Conservation (phyloP, 2,329 filamentous ascomycete genomes). For the Hypoxylon sp. region DNA sequence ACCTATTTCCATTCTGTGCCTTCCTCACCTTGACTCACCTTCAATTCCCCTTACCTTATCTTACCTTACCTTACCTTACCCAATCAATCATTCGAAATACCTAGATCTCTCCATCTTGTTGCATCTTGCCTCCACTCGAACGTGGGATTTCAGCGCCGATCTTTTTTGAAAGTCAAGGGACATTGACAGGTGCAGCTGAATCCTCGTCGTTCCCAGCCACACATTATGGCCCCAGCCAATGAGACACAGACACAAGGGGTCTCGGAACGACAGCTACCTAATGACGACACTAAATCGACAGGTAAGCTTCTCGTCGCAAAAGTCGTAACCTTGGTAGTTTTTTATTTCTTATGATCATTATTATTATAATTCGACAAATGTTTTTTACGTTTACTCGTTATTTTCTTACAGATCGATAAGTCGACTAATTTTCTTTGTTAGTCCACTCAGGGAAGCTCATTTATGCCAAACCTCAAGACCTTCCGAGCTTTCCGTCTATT, state of each 20-base stretch:
- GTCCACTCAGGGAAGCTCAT: conserved; percentile 50
- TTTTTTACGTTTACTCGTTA: conserved; percentile 9
- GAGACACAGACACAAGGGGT: conserved; percentile 31
- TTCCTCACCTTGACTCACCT: conserved; percentile 26
- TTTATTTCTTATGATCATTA: conserved; percentile 10
- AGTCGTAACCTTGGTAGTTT: conserved; percentile 2
- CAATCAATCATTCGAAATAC: conserved; percentile 27
- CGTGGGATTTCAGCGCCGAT: conserved; percentile 34
- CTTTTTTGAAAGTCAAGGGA: conserved; percentile 32
- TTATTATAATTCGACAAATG: conserved; percentile 10
- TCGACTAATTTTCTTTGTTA: conserved; percentile 34
- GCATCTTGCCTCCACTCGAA: conserved; percentile 31
- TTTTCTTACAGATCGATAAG: conserved; percentile 18
- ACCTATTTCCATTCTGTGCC: conserved; percentile 6
- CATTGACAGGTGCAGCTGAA: conserved; percentile 30
- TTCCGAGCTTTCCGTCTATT: conserved; percentile 80
- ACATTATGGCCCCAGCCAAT: conserved; percentile 40
- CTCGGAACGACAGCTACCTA: conserved; percentile 42
- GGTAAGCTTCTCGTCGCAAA: conserved; percentile 45
- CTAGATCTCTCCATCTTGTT: conserved; percentile 21
- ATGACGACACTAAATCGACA: conserved; percentile 50
- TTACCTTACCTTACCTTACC: conserved; percentile 14
- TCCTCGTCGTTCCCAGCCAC: conserved; percentile 35
- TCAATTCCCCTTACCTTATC: neutral
- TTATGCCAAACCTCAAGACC: conserved; percentile 71